A percentile compares a stretch with the other conserved stretches of the same genome.
Conservation (phyloP, 345 rosid species). For the Noccaea bulbosa region DNA sequence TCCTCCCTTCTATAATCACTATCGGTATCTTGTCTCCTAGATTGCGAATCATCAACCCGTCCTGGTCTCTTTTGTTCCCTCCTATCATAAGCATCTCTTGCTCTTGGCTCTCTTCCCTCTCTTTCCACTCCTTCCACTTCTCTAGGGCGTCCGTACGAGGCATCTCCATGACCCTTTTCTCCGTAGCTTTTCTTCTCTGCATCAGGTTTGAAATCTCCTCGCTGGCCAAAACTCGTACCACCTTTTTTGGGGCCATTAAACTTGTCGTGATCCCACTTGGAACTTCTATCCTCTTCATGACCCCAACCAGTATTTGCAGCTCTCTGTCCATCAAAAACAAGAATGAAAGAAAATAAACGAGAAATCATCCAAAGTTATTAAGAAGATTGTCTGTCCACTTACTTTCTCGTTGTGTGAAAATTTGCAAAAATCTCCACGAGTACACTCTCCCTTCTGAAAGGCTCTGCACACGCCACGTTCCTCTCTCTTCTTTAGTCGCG, state of each 20-base stretch:
- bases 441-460: conserved; percentile 93
- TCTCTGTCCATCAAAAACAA: conserved; percentile 55
- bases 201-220: conserved; percentile 42
- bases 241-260: conserved; percentile 57
- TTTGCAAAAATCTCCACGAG: conserved; percentile 83
- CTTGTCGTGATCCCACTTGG: conserved; percentile 73
- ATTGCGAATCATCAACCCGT: conserved; percentile 45
- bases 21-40: conserved; percentile 47
- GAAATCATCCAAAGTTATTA: not conserved
- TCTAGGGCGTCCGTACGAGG: conserved; percentile 27
- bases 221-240: conserved; percentile 45
- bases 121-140: conserved; percentile 46
- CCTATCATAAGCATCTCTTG: conserved; percentile 43
- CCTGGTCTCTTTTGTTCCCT: conserved; percentile 45
- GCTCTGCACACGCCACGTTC: conserved; percentile 91
- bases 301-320: conserved; percentile 93
- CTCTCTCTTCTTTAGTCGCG: conserved; percentile 65
- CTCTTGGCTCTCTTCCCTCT: conserved; percentile 40
- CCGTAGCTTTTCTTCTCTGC: conserved; percentile 38
- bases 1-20: conserved; percentile 48
- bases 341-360: conserved; percentile 22
- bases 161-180: conserved; percentile 40
- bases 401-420: conserved; percentile 90
- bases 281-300: conserved; percentile 63
- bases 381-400: conserved; percentile 31